Percentiles rank a stretch among this genome's conserved stretches.
Conservation (phyloP, 805 yeast species). For the Nadsonia fulvescens region DNA sequence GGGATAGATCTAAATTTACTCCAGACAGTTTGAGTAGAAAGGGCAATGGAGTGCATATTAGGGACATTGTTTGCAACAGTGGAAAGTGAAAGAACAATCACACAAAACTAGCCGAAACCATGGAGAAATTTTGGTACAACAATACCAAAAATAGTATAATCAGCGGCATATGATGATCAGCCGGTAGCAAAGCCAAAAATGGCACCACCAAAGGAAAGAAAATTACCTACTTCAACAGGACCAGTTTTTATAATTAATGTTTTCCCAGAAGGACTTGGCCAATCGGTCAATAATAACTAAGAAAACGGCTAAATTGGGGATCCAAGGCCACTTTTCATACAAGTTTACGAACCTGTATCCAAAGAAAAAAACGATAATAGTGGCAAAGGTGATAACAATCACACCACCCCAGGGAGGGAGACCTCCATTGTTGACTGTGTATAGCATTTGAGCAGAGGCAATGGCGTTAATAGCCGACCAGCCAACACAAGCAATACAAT, state of each 20-base stretch:
- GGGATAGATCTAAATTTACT: conserved; percentile 54
- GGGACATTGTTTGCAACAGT: conserved; percentile 81
- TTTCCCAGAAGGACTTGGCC: conserved; percentile 35
- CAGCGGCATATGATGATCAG: conserved; percentile 83
- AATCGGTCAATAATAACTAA: conserved; percentile 60
- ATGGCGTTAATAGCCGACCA: conserved; percentile 86
- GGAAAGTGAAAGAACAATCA: conserved; percentile 64
- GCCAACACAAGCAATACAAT: conserved; percentile 70
- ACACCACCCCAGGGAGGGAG: conserved; percentile 86
- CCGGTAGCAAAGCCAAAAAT: conserved; percentile 77
- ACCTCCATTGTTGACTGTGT: conserved; percentile 42
- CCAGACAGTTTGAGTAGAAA: conserved; percentile 71
- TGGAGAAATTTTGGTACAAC: conserved; percentile 60
- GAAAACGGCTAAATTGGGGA: conserved; percentile 54
- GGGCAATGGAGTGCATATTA: conserved; percentile 74
- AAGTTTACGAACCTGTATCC: conserved; percentile 67
- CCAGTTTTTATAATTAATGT: conserved; percentile 38
- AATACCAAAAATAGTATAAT: conserved; percentile 63
- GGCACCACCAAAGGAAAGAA: conserved; percentile 62
- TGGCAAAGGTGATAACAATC: conserved; percentile 40
- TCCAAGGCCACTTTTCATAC: conserved; percentile 73
- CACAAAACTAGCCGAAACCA: conserved; percentile 72
- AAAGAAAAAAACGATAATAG: conserved; percentile 55
- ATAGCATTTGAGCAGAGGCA: conserved; percentile 64
- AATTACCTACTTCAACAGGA: conserved; percentile 47